A percentile compares a stretch with the other conserved stretches of the same genome.
Conservation (phyloP, 306 rosid genomes). For the Malus asiatica region DNA sequence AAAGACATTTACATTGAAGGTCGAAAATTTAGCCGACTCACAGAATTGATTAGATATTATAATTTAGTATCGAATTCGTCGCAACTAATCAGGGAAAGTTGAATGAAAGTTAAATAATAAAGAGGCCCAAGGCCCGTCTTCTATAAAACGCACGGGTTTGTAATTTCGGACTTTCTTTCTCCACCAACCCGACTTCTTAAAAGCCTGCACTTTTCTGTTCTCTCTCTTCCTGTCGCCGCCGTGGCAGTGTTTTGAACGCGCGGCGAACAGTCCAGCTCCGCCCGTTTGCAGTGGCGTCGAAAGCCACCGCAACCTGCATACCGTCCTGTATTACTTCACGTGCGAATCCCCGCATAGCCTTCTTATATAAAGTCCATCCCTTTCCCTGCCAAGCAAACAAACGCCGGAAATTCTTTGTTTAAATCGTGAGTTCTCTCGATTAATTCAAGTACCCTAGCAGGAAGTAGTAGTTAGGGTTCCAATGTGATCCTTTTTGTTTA, state of each 20-base stretch:
- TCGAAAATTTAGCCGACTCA: too few relatives aligned
- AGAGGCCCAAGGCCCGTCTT: neutral
- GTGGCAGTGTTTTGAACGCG: neutral
- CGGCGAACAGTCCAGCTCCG: neutral
- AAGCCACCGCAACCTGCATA: neutral
- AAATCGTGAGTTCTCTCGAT: neutral
- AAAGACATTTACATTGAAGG: too few relatives aligned
- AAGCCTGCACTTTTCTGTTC: neutral
- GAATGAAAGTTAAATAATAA: too few relatives aligned
- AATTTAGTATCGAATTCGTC: too few relatives aligned
- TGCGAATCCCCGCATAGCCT: neutral
- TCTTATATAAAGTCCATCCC: neutral
- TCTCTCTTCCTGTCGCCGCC: neutral
- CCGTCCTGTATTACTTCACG: neutral
- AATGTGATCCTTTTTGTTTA: neutral
- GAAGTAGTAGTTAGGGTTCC: neutral
- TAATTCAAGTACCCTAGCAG: neutral
- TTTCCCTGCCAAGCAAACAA: neutral
- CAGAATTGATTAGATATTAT: accelerated
- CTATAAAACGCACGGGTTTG: neutral
- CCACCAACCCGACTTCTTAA: neutral
- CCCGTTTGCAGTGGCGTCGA: neutral
- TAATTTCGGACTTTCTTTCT: neutral
- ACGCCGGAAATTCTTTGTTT: neutral
- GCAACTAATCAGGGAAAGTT: too few relatives aligned